These are phyloP conservation scores for Ceratocystis papillata DNA, from an alignment of 2,329 filamentous ascomycete genomes.

Conservation along the genomic window DNA sequence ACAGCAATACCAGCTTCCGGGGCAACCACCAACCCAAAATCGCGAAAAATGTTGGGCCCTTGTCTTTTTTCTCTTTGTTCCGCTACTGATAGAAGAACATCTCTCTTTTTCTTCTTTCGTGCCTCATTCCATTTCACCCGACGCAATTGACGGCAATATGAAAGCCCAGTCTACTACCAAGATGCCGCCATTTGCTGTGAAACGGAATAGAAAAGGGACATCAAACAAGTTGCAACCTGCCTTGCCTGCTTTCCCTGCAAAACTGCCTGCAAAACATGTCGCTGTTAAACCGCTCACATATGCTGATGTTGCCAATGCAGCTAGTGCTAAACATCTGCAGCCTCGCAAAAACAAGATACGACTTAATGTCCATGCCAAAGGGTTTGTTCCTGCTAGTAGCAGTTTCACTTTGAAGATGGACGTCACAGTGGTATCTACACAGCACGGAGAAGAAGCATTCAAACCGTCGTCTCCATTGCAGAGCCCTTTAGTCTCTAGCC, in stretches of 20 bases:
- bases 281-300: constrained; percentile 1
- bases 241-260: background rate
- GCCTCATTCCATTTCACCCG: background rate
- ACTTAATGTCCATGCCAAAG: constrained; percentile 28
- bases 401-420: background rate
- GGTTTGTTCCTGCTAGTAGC: constrained; percentile 17
- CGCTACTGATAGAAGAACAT: too few species aligned
- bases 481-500: background rate
- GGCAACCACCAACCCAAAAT: background rate
- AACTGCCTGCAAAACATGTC: background rate
- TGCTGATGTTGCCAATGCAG: constrained; percentile 9
- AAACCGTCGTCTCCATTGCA: background rate
- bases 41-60: background rate
- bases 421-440: background rate
- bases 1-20: background rate
- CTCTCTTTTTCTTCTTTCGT: background rate
- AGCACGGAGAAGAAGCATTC: background rate
- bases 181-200: background rate
- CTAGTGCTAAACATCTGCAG: background rate
- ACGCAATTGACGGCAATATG: background rate
- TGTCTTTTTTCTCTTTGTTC: background rate
- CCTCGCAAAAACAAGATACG: background rate
- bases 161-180: background rate
- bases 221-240: background rate
- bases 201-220: background rate